Conservation (phyloP, 495 filamentous ascomycete species). For the Hyaloscypha hepaticicola region DNA sequence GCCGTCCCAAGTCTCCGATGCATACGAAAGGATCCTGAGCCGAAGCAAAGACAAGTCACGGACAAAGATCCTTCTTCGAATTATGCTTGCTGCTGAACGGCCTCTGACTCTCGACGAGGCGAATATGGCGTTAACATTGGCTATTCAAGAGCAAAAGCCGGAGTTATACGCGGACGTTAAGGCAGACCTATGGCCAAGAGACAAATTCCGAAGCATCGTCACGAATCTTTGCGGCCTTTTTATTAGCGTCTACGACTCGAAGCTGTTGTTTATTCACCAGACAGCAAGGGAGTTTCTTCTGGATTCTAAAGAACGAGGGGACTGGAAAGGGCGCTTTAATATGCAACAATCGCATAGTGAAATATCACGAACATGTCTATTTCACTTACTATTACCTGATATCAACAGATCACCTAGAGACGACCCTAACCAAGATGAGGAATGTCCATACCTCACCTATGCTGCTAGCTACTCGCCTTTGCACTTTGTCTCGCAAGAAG, state of each 20-base stretch:
- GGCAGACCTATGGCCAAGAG: slow-evolving; percentile 5
- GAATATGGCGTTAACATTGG: slow-evolving; percentile 23
- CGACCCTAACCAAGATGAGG: slow-evolving; percentile 11
- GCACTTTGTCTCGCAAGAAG: slow-evolving; percentile 22
- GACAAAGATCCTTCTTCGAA: slow-evolving; percentile 9
- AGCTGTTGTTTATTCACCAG: slow-evolving; percentile 42
- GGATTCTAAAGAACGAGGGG: slow-evolving; percentile 5
- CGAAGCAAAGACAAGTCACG: background rate
- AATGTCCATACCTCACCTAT: slow-evolving; percentile 26
- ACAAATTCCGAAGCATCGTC: slow-evolving; percentile 29
- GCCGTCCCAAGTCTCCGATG: slow-evolving; percentile 34
- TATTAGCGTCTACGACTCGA: slow-evolving; percentile 36
- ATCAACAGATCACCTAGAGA: slow-evolving; percentile 1
- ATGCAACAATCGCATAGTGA: slow-evolving; percentile 18
- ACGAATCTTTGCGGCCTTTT: slow-evolving; percentile 40
- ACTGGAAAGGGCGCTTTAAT: slow-evolving; percentile 26
- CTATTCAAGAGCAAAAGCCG: background rate
- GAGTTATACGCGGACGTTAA: background rate
- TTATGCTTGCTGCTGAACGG: slow-evolving; percentile 15
- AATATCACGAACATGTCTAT: slow-evolving; percentile 23
- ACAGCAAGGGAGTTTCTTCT: slow-evolving; percentile 42
- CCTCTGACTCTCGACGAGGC: slow-evolving; percentile 18
- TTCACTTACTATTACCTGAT: slow-evolving; percentile 23
- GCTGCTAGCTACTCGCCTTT: slow-evolving; percentile 27
- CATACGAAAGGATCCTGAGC: slow-evolving; percentile 36